Conservation (phyloP, 345 rosid species). For the Citrus cavaleriei region DNA sequence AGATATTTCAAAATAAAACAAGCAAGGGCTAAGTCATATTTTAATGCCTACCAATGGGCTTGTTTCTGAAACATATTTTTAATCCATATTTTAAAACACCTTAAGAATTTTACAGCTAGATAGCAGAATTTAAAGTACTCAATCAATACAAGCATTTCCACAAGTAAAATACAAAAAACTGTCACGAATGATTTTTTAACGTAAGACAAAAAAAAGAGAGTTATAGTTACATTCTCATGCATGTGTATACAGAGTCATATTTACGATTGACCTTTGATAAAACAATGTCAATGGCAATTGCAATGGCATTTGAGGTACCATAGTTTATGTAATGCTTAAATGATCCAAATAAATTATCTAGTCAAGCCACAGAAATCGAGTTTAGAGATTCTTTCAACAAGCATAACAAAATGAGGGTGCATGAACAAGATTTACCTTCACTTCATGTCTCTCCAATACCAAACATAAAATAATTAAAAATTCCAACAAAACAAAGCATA, state of each 20-base stretch:
- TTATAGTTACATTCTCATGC: no score
- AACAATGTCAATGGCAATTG: background rate
- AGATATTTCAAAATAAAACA: background rate
- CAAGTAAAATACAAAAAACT: background rate
- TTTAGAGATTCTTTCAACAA: background rate
- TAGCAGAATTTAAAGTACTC: background rate
- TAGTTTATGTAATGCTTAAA: background rate
- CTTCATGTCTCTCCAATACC: background rate
- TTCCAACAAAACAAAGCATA: background rate
- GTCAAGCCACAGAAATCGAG: background rate
- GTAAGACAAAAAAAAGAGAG: background rate
- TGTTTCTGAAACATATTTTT: background rate
- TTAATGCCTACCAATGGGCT: background rate
- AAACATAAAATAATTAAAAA: background rate
- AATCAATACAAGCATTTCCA: background rate
- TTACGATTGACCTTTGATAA: background rate
- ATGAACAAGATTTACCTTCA: background rate
- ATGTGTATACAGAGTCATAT: background rate
- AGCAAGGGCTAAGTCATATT: background rate
- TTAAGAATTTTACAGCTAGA: background rate
- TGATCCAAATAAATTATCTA: background rate
- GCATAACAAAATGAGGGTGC: background rate
- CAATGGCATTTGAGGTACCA: background rate
- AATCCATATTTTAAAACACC: background rate
- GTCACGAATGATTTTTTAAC: background rate